Conservation (phyloP, 306 rosid species). For the Gleditsia sinensis region DNA sequence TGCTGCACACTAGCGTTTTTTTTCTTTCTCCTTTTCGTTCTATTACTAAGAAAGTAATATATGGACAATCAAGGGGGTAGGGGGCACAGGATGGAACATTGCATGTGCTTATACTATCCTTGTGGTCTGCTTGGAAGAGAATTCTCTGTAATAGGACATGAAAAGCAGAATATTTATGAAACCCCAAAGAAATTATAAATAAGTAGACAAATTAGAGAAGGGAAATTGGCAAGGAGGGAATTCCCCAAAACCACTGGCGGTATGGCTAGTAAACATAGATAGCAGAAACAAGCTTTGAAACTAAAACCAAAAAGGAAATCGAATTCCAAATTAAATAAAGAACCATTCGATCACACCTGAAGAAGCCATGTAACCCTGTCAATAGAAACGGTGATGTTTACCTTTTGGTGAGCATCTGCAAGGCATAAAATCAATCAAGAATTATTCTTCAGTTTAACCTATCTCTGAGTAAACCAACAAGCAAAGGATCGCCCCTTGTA, state of each 20-base stretch:
- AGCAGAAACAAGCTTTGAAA: conserved; percentile 1
- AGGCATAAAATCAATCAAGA: conserved; percentile 24
- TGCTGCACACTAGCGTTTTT: background rate
- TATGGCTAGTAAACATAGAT: background rate
- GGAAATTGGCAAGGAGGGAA: background rate
- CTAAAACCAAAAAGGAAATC: background rate
- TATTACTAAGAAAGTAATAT: background rate
- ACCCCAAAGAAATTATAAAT: background rate
- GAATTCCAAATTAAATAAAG: conserved; percentile 9
- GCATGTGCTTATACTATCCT: conserved; percentile 8
- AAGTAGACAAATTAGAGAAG: background rate
- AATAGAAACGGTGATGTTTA: background rate
- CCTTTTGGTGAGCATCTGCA: conserved; percentile 8
- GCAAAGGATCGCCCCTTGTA: conserved; percentile 19
- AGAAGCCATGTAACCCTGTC: conserved; percentile 25
- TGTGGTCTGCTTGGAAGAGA: background rate
- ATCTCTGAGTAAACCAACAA: conserved; percentile 23
- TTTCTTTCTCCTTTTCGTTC: background rate
- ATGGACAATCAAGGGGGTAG: background rate
- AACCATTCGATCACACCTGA: conserved; percentile 22
- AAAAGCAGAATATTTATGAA: conserved; percentile 17
- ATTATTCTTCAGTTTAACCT: conserved; percentile 16
- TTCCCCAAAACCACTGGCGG: conserved; percentile 9
- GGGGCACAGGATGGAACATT: background rate
- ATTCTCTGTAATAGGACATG: background rate